phyloP scores from a whole-genome alignment of 768 basidiomycete genomes.

The Chalciporus pseudorubinellus region DNA sequence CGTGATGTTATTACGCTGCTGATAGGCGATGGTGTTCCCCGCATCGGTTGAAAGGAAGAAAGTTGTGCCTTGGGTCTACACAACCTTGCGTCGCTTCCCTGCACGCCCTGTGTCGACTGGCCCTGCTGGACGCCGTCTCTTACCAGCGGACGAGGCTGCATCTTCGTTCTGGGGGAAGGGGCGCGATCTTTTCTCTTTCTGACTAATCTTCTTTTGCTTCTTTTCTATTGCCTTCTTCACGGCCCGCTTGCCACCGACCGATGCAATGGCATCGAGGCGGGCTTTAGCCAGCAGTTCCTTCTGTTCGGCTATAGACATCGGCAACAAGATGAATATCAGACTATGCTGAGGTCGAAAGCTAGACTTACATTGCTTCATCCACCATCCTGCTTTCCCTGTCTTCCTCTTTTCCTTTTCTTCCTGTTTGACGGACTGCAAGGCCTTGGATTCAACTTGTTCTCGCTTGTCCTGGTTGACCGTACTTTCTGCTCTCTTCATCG shows the following conservation, averaged over 20 bases:
- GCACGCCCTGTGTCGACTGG: slow-evolving; percentile 8
- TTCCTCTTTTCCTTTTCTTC: slow-evolving; percentile 59
- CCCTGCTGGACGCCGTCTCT: slow-evolving; percentile 15
- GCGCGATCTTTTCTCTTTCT: slow-evolving; percentile 85
- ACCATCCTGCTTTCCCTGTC: slow-evolving; percentile 81
- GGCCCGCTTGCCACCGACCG: slow-evolving; percentile 72
- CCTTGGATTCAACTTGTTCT: slow-evolving; percentile 69
- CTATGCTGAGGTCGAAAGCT: not conserved
- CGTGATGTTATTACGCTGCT: too few species aligned
- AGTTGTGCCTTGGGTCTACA: slow-evolving; percentile 3
- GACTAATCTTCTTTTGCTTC: slow-evolving; percentile 80
- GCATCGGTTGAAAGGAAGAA: not conserved
- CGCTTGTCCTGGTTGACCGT: slow-evolving; percentile 67
- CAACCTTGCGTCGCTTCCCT: slow-evolving; percentile 25
- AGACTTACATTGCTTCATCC: slow-evolving; percentile 73
- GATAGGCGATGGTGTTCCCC: not conserved
- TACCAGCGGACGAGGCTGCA: slow-evolving; percentile 8
- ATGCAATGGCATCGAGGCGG: slow-evolving; percentile 74
- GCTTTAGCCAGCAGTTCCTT: slow-evolving; percentile 71
- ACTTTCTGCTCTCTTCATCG: slow-evolving; percentile 77
- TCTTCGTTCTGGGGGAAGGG: slow-evolving; percentile 49
- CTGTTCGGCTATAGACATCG: slow-evolving; percentile 60
- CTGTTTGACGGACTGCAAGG: slow-evolving; percentile 45
- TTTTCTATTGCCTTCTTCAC: slow-evolving; percentile 88
- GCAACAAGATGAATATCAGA: slow-evolving; percentile 1